These are phyloP conservation scores for Cardamine occulta DNA, from an alignment of 345 rosid genomes.

Conservation along the genomic window DNA sequence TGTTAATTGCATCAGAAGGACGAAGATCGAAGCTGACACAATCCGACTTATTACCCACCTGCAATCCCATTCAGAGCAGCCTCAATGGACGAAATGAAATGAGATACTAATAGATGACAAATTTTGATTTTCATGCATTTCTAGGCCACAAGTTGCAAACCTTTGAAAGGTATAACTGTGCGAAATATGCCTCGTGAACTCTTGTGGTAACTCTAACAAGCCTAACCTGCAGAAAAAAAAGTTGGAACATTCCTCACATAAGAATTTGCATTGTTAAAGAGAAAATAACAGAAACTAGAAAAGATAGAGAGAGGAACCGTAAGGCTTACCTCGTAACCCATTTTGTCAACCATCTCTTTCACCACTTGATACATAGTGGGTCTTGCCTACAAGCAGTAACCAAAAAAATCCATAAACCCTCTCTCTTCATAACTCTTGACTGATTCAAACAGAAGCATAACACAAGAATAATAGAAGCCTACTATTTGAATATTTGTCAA, in stretches of 20 bases:
- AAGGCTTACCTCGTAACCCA: slow-evolving; percentile 75
- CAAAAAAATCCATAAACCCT: slow-evolving; percentile 24
- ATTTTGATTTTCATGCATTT: not conserved
- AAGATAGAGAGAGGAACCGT: not conserved
- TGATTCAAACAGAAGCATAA: slow-evolving; percentile 24
- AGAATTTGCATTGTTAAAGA: not conserved
- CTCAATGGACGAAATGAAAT: not conserved
- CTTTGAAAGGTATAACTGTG: slow-evolving; percentile 82
- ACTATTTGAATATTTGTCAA: slow-evolving; percentile 84
- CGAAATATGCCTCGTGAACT: slow-evolving; percentile 91
- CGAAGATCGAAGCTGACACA: slow-evolving; percentile 85
- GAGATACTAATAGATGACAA: not conserved
- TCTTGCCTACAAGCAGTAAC: slow-evolving; percentile 67
- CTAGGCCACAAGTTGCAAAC: slow-evolving; percentile 41
- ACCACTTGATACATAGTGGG: slow-evolving; percentile 93
- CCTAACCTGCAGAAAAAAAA: slow-evolving; percentile 63
- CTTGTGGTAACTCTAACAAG: slow-evolving; percentile 90
- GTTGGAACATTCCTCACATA: not conserved
- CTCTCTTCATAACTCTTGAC: slow-evolving; percentile 22
- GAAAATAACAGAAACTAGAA: not conserved
- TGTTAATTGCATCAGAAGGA: slow-evolving; percentile 96
- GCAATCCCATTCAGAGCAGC: slow-evolving; percentile 29
- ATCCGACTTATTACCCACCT: slow-evolving; percentile 66
- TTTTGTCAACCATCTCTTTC: slow-evolving; percentile 81
- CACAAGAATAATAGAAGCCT: slow-evolving; percentile 34